Evolutionary conservation across 1,284 basidiomycete species (phyloP), one percentile per base, ranked within the genome.

Genomic region (Filobasidium uniguttulatum): DNA sequence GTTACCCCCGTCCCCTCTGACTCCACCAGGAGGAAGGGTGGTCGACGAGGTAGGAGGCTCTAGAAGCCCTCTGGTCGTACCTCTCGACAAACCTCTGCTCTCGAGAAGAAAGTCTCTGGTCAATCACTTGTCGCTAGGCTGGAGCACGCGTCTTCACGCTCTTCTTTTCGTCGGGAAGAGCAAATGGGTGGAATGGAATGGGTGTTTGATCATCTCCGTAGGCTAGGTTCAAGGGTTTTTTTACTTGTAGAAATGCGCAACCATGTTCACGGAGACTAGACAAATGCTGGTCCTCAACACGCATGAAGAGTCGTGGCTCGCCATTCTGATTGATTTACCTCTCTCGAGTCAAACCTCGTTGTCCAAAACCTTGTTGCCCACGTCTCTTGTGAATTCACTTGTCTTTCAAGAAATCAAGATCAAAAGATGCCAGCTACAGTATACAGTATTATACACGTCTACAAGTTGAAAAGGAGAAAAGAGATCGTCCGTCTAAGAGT

Each of bases 41-140:
- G 93, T 93, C 88, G 93, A 64, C 90, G 93, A 77, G 93, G 93
- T 90, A 87, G 91, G 70, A 88, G 93, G 83, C 81, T 97, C 61
- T 77, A 72, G 63, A 52, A 7, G 29, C 17, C 26, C 36, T 37
- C n/a, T 25, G 10, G 9, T 43, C 40, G 34, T 8, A 30, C 29
- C 29, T 19, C 23, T 36, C 46, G 12, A n/a, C n/a, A 17, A 26
- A 14, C 26, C 14, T 14, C 22, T n/a, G 12, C 37, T 19, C 26
- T 43, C 9, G 40, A 26, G 23, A 20, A 22, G 20, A 22, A 43
- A 43, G 40, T 6, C 12, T 33, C 40, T n/a, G n/a, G n/a, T n/a
- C n/a, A 40, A 37, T 43, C 48, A 51, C 33, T 46, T 36, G 50
- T 51, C 50, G 50, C 50, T 35, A 38, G 43, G 29, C 43, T 43